Evolutionary conservation across 768 basidiomycete species (phyloP).

Genomic region (Lenzites betulinus): DNA sequence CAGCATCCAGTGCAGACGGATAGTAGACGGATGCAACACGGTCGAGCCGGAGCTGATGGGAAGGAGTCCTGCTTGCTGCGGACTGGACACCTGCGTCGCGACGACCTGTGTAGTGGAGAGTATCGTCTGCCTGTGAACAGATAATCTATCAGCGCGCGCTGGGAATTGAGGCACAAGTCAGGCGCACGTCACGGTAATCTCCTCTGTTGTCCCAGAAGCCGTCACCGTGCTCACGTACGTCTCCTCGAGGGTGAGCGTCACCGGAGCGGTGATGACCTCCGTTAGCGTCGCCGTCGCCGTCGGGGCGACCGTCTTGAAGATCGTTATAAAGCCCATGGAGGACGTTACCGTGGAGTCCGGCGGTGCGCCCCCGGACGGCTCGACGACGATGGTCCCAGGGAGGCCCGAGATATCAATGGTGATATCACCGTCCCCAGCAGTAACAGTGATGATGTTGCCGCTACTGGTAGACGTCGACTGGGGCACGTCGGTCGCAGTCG

Average conservation of each 20-base stretch:
- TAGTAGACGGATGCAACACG: not conserved
- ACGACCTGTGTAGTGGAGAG: constrained; percentile 25
- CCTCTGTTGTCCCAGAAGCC: constrained; percentile 18
- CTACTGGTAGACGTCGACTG: not conserved
- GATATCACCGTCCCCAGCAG: constrained; percentile 15
- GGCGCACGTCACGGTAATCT: constrained; percentile 22
- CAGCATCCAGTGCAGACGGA: not conserved
- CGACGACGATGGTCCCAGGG: constrained; percentile 16
- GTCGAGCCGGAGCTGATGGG: constrained; percentile 24
- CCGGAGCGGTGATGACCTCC: constrained; percentile 22
- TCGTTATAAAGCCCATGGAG: constrained; percentile 24
- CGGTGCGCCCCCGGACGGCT: constrained; percentile 17
- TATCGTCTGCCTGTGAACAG: constrained; percentile 13
- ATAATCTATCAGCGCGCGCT: not conserved
- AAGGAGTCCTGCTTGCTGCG: constrained; percentile 25
- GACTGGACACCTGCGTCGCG: constrained; percentile 12
- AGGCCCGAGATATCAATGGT: constrained; percentile 10
- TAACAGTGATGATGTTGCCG: constrained; percentile 11
- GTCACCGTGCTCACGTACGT: constrained; percentile 22
- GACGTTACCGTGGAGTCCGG: constrained; percentile 18
- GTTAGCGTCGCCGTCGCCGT: constrained; percentile 26
- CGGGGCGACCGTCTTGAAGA: constrained; percentile 29
- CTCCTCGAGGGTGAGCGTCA: constrained; percentile 23
- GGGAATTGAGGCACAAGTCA: constrained; percentile 5
- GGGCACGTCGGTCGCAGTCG: not conserved